Percentiles rank a stretch among this genome's conserved stretches.
Conservation (phyloP, 129 eudicot species). For the Rutidosis leptorrhynchoides region DNA sequence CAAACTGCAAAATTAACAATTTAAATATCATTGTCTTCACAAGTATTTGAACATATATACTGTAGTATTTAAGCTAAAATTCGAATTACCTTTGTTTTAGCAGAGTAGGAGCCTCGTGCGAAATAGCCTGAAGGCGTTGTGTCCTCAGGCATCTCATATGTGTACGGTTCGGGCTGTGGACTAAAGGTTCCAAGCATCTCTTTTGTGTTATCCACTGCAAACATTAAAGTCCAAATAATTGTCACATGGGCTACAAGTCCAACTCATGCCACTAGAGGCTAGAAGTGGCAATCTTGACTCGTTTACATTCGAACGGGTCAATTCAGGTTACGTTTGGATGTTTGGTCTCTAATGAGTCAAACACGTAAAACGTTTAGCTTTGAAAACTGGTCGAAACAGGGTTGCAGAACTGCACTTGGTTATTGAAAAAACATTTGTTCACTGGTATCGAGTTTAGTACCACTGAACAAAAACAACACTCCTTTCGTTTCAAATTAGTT, state of each 20-base stretch:
- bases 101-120: constrained; percentile 65
- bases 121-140: constrained; percentile 69
- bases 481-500: too few species aligned
- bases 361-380: neutral
- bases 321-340: neutral
- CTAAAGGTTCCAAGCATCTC: constrained; percentile 77
- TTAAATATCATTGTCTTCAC: neutral
- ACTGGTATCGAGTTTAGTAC: too few species aligned
- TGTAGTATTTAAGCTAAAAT: neutral
- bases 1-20: constrained; percentile 47
- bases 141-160: constrained; percentile 62
- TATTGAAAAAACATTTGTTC: too few species aligned
- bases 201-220: constrained; percentile 55
- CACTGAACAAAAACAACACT: too few species aligned
- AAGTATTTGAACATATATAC: neutral
- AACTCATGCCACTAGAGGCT: constrained; percentile 6
- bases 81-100: constrained; percentile 47
- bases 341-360: neutral
- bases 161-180: constrained; percentile 56
- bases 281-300: neutral
- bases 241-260: constrained; percentile 14
- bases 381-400: neutral
- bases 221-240: neutral
- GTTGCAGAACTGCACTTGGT: too few species aligned
- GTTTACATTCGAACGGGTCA: neutral